phyloP scores from a whole-genome alignment of 2,329 filamentous ascomycete genomes.

The Diaporthe australafricana region DNA sequence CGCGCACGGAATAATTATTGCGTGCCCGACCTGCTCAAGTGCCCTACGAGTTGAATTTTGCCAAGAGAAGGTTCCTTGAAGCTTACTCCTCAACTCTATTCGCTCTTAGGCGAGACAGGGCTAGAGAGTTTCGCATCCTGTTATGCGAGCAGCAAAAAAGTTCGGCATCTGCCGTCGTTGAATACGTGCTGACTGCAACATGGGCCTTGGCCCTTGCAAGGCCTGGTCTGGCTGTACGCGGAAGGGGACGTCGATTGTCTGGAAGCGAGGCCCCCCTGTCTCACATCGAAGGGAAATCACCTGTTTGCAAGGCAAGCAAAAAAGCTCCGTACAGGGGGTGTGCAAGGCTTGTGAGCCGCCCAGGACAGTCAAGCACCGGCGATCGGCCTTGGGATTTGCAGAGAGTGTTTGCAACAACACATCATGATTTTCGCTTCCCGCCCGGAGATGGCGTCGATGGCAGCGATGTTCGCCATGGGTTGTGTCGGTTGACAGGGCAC shows the following conservation, averaged over 20 bases:
- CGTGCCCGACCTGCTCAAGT: not conserved
- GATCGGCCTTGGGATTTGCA: conserved; percentile 25
- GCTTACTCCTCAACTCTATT: conserved; percentile 7
- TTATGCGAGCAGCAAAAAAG: not conserved
- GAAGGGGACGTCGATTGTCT: not conserved
- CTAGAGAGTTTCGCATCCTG: conserved; percentile 1
- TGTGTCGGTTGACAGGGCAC: not conserved
- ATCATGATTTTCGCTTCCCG: conserved; percentile 28
- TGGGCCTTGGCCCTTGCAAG: not conserved
- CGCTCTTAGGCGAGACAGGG: conserved; percentile 7
- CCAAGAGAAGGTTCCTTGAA: not conserved
- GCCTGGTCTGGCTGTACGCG: not conserved
- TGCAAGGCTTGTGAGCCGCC: conserved; percentile 2
- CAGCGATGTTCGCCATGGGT: conserved; percentile 22
- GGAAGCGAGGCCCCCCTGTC: conserved; percentile 22
- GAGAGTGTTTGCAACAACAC: conserved; percentile 10
- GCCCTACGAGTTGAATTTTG: not conserved
- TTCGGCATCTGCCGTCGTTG: not conserved
- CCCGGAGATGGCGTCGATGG: not conserved
- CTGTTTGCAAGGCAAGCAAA: conserved; percentile 6
- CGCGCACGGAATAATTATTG: conserved; percentile 11
- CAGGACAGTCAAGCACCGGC: conserved; percentile 9
- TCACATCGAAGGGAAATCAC: conserved; percentile 25
- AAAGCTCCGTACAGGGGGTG: conserved; percentile 9
- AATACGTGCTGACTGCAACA: not conserved